These are phyloP conservation scores for Saitozyma sp. DNA, from an alignment of 768 basidiomycete genomes.

Conservation along the genomic window DNA sequence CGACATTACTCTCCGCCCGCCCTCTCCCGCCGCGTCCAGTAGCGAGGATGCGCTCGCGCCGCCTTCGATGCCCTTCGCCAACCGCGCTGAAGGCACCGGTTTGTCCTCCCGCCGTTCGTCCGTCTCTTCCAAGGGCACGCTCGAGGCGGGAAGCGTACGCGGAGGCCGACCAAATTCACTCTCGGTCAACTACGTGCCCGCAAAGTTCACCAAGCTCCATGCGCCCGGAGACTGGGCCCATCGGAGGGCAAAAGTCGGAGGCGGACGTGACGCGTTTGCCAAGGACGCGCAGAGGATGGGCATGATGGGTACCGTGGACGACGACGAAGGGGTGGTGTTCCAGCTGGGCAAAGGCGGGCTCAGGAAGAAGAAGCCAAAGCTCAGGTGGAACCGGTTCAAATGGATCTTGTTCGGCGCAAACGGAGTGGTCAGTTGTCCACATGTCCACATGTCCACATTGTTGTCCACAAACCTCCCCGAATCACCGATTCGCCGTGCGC, in stretches of 20 bases:
- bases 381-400: constrained; percentile 82
- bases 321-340: constrained; percentile 54
- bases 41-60: too few species aligned
- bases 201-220: constrained; percentile 65
- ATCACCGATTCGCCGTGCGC: too few species aligned
- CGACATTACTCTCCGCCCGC: too few species aligned
- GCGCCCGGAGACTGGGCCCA: constrained; percentile 55
- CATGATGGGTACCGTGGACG: constrained; percentile 60
- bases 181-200: constrained; percentile 71
- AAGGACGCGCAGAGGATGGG: constrained; percentile 62
- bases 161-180: constrained; percentile 48
- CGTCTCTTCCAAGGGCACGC: too few species aligned
- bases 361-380: constrained; percentile 55
- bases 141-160: too few species aligned
- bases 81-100: too few species aligned
- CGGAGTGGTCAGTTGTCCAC: constrained; percentile 56
- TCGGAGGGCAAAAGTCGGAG: constrained; percentile 58
- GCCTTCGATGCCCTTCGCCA: too few species aligned
- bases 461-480: background rate
- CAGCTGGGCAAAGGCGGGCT: constrained; percentile 54
- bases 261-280: constrained; percentile 68
- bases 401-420: constrained; percentile 74
- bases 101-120: too few species aligned
- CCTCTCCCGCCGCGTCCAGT: too few species aligned
- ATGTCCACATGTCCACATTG: background rate